phyloP scores from a whole-genome alignment of 305 asterid species.

The Fraxinus latifolia region DNA sequence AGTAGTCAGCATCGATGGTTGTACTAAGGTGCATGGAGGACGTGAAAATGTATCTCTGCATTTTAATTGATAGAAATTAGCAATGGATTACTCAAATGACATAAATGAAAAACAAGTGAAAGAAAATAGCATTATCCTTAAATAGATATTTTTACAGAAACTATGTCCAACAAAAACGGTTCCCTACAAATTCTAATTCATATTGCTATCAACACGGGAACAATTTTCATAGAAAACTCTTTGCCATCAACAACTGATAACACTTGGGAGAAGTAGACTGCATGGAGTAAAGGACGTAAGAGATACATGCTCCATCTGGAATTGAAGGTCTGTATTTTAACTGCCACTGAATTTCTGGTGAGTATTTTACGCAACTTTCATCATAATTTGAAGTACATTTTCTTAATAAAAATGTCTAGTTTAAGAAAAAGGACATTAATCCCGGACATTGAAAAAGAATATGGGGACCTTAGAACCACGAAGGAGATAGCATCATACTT shows the following conservation, averaged over 20 bases:
- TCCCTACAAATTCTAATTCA: slow-evolving; percentile 11
- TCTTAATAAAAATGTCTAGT: not conserved
- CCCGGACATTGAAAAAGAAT: not conserved
- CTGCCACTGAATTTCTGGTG: not conserved
- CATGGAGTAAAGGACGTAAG: not conserved
- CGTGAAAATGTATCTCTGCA: slow-evolving; percentile 93
- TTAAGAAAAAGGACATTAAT: not conserved
- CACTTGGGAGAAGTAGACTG: slow-evolving; percentile 2
- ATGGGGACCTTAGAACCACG: not conserved
- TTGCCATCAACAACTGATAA: not conserved
- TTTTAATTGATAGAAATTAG: slow-evolving; percentile 24
- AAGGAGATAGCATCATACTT: slow-evolving; percentile 6
- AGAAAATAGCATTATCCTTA: slow-evolving; percentile 19
- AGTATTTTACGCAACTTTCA: not conserved
- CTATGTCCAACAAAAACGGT: not conserved
- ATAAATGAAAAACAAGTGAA: slow-evolving; percentile 16
- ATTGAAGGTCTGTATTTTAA: not conserved
- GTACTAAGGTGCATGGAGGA: slow-evolving; percentile 89
- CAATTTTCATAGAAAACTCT: not conserved
- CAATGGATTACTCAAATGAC: not conserved
- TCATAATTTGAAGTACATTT: not conserved
- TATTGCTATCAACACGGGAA: slow-evolving; percentile 12
- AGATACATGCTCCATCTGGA: not conserved
- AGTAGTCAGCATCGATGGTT: slow-evolving; percentile 71
- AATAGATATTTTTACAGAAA: slow-evolving; percentile 5